A percentile compares a stretch with the other conserved stretches of the same genome.
Evolutionary conservation across 768 basidiomycete genomes (phyloP).

Genomic region (Podaxis carcinomalis): DNA sequence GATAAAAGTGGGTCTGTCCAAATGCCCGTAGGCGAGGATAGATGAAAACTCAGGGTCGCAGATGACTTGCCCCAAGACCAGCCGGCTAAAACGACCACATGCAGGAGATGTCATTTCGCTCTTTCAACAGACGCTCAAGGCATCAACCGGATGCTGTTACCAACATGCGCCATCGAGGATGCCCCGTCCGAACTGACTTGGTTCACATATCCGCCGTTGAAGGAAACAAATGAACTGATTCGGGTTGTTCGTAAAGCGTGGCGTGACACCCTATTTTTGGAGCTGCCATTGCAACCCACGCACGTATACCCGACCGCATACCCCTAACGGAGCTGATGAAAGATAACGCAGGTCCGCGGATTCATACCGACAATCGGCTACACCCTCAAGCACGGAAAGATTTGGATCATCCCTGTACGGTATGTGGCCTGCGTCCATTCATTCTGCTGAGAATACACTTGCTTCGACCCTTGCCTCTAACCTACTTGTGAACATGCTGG

Average conservation of each 20-base stretch:
- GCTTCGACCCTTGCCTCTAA: neutral
- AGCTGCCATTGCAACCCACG: neutral
- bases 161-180: neutral
- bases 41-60: neutral
- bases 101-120: neutral
- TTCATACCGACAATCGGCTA: neutral
- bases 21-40: neutral
- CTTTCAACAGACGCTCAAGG: neutral
- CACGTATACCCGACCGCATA: conserved; percentile 7
- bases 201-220: conserved; percentile 5
- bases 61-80: neutral
- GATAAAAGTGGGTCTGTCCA: neutral
- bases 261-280: conserved; percentile 11
- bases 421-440: neutral
- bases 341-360: conserved; percentile 14
- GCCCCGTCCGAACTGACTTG: neutral
- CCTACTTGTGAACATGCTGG: neutral
- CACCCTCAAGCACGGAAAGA: neutral
- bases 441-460: neutral
- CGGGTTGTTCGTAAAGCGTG: conserved; percentile 1
- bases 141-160: neutral
- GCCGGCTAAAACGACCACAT: neutral
- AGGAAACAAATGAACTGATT: neutral
- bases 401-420: neutral
- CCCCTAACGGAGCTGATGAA: conserved; percentile 9